phyloP scores from a whole-genome alignment of 2,329 filamentous ascomycete species.

The Biscogniauxia mediterranea region DNA sequence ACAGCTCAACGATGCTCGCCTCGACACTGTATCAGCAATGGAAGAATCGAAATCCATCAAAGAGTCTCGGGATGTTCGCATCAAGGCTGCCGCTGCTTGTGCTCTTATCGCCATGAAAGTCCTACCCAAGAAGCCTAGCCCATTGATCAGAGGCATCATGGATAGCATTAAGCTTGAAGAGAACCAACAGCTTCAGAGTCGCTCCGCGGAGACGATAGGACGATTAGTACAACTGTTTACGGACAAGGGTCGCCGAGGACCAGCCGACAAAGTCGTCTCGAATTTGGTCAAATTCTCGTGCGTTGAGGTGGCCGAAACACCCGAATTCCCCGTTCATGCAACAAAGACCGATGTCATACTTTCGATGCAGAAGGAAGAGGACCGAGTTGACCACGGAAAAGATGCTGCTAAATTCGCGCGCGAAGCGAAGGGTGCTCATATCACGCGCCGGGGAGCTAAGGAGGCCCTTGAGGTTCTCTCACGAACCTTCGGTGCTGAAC shows the following conservation, averaged over 20 bases:
- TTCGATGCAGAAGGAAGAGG: constrained; percentile 95
- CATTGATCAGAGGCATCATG: constrained; percentile 96
- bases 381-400: constrained; percentile 79
- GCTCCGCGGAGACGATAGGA: constrained; percentile 82
- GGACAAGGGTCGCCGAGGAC: constrained; percentile 72
- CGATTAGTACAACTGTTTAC: constrained; percentile 85
- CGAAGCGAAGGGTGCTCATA: constrained; percentile 83
- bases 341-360: constrained; percentile 76
- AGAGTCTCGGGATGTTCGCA: constrained; percentile 77
- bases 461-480: constrained; percentile 89
- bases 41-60: constrained; percentile 78
- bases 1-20: constrained; percentile 73
- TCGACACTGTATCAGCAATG: constrained; percentile 68
- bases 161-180: constrained; percentile 96
- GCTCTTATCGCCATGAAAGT: constrained; percentile 84
- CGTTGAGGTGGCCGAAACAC: constrained; percentile 95
- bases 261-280: constrained; percentile 92
- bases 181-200: constrained; percentile 80
- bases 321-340: constrained; percentile 86
- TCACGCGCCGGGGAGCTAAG: constrained; percentile 90
- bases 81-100: constrained; percentile 82
- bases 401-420: constrained; percentile 87
- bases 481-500: constrained; percentile 69
- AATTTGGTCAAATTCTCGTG: constrained; percentile 98
- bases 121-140: constrained; percentile 89